Evolutionary conservation across 164 flowering plant genomes (phyloP).

Genomic region (Malania oleifera): DNA sequence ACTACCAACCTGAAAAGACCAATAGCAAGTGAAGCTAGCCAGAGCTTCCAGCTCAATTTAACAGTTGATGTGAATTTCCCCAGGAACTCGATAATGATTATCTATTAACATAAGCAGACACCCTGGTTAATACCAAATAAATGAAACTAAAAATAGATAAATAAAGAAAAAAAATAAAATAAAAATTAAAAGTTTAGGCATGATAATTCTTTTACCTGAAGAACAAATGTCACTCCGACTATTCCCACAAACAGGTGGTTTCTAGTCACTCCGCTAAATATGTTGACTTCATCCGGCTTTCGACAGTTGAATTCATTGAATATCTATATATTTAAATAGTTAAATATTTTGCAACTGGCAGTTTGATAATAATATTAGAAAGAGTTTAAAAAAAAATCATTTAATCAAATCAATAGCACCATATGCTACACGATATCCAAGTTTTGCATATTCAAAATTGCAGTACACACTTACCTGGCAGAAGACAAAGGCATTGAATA

Average conservation of each 20-base stretch:
- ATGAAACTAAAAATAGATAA: background rate
- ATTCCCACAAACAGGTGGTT: conserved; percentile 56
- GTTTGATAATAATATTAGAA: background rate
- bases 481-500: conserved; percentile 62
- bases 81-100: conserved; percentile 53
- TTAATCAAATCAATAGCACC: too few species aligned
- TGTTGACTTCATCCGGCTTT: conserved; percentile 57
- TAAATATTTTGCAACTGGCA: background rate
- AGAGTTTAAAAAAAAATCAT: too few species aligned
- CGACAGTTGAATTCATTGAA: conserved; percentile 69
- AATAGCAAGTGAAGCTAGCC: conserved; percentile 44
- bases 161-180: background rate
- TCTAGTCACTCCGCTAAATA: conserved; percentile 50
- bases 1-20: conserved; percentile 49
- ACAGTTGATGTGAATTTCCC: conserved; percentile 56
- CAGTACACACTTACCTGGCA: conserved; percentile 46
- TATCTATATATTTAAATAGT: conserved; percentile 31
- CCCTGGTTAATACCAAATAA: background rate
- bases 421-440: too few species aligned
- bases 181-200: too few species aligned
- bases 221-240: conserved; percentile 42
- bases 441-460: too few species aligned
- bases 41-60: conserved; percentile 33
- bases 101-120: too few species aligned
- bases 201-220: conserved; percentile 53